phyloP scores from a whole-genome alignment of 768 basidiomycete genomes.

The Naganishia vishniacii region DNA sequence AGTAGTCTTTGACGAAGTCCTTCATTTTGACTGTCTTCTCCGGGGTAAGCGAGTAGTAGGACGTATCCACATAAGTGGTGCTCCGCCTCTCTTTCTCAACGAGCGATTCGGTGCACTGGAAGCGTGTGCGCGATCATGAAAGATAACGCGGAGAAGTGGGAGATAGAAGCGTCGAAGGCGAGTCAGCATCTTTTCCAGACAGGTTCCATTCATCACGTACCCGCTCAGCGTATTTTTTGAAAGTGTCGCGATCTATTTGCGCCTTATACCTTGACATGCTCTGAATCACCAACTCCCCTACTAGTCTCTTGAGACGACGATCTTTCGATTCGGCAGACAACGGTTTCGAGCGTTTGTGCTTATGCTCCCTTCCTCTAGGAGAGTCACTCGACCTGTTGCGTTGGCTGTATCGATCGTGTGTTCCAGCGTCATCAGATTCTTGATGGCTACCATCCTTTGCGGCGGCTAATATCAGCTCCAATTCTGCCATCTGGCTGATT shows the following conservation, averaged over 20 bases:
- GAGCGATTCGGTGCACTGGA: conserved; percentile 74
- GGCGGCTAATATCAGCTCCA: conserved; percentile 21
- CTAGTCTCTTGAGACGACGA: conserved; percentile 72
- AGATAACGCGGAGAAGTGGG: background rate
- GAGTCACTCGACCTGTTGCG: background rate
- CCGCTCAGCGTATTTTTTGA: conserved; percentile 95
- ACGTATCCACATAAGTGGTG: conserved; percentile 65
- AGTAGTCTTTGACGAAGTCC: conserved; percentile 86
- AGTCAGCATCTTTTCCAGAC: background rate
- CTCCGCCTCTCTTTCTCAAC: conserved; percentile 96
- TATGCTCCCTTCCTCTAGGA: conserved; percentile 31
- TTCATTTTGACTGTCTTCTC: conserved; percentile 87
- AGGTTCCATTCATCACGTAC: conserved; percentile 51
- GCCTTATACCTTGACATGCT: conserved; percentile 83
- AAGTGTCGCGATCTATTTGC: conserved; percentile 65
- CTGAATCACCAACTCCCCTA: conserved; percentile 84
- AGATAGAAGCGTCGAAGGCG: background rate
- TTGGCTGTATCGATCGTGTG: background rate
- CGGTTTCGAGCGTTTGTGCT: conserved; percentile 15
- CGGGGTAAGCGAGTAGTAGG: conserved; percentile 69
- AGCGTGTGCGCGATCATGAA: background rate
- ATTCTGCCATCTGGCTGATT: background rate
- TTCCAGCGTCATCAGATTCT: background rate
- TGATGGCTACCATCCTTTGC: background rate
- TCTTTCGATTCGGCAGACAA: conserved; percentile 53